Percentiles rank a stretch among this genome's conserved stretches.
These are phyloP conservation scores for Ascochyta clinopodiicola DNA, from an alignment of 2,329 filamentous ascomycete species.

Conservation along the genomic window DNA sequence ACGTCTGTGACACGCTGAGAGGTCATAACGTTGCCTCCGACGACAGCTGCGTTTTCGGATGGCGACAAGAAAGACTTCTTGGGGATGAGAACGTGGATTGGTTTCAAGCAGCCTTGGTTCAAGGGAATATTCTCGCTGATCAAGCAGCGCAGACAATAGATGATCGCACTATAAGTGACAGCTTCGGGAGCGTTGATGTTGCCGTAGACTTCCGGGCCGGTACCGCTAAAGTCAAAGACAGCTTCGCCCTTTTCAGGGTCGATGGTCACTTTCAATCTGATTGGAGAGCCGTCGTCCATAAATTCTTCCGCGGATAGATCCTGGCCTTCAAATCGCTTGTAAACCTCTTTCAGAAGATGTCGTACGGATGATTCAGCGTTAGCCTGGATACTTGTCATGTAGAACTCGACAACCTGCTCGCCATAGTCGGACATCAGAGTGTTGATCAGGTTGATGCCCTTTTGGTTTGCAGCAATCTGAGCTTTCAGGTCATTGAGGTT, in stretches of 20 bases:
- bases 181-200: constrained; percentile 84
- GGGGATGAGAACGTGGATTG: constrained; percentile 77
- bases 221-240: constrained; percentile 79
- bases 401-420: constrained; percentile 78
- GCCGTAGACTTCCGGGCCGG: constrained; percentile 78
- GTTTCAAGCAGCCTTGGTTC: constrained; percentile 83
- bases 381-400: constrained; percentile 82
- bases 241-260: constrained; percentile 76
- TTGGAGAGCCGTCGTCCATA: constrained; percentile 87
- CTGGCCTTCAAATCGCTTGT: constrained; percentile 70
- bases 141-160: constrained; percentile 82
- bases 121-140: constrained; percentile 83
- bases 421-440: constrained; percentile 79
- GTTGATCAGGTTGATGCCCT: constrained; percentile 79
- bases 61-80: constrained; percentile 76
- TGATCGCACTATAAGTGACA: constrained; percentile 83
- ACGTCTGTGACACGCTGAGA: constrained; percentile 81
- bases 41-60: constrained; percentile 77
- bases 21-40: constrained; percentile 83
- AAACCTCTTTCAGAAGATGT: constrained; percentile 74
- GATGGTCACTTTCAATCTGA: constrained; percentile 76
- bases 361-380: constrained; percentile 81
- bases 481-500: constrained; percentile 88
- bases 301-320: constrained; percentile 78
- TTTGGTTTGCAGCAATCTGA: constrained; percentile 85